phyloP scores from a whole-genome alignment of 202 grass and related monocot species.

The Saccharum hybrid region DNA sequence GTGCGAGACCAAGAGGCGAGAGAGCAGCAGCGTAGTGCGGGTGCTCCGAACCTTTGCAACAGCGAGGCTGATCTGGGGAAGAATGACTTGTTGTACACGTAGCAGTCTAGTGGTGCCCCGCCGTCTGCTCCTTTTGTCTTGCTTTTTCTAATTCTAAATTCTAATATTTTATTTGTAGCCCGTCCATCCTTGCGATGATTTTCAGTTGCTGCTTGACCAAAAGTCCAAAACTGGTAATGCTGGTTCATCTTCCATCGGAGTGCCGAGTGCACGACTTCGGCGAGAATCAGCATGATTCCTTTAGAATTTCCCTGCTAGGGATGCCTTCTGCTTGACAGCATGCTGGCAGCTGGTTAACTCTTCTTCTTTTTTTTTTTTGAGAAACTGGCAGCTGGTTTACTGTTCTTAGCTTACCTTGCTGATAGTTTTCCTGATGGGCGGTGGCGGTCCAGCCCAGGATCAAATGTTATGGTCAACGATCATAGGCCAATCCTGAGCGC shows the following conservation, averaged over 20 bases:
- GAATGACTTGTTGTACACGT: conserved; percentile 38
- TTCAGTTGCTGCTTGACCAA: neutral
- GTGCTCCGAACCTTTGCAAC: conserved; percentile 1
- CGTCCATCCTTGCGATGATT: neutral
- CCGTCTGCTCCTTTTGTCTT: too few species aligned
- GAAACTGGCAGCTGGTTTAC: too few species aligned
- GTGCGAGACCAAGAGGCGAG: too few species aligned
- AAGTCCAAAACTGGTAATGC: neutral
- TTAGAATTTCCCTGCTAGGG: neutral
- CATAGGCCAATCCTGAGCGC: neutral
- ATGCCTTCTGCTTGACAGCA: neutral
- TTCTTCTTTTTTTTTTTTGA: too few species aligned
- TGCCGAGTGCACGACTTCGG: neutral
- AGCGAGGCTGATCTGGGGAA: conserved; percentile 8
- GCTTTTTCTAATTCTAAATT: too few species aligned
- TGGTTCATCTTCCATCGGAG: too few species aligned
- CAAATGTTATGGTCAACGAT: neutral
- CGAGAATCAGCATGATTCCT: neutral
- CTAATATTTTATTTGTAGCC: neutral
- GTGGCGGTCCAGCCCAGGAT: neutral
- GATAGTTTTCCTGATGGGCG: too few species aligned
- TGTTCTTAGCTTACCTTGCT: too few species aligned
- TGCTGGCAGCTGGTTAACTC: neutral
- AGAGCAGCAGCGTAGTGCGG: neutral
- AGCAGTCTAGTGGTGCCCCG: neutral